A percentile compares a stretch with the other conserved stretches of the same genome.
phyloP scores from a whole-genome alignment of 2,329 filamentous ascomycete genomes.

The Nigrograna mackinnonii region DNA sequence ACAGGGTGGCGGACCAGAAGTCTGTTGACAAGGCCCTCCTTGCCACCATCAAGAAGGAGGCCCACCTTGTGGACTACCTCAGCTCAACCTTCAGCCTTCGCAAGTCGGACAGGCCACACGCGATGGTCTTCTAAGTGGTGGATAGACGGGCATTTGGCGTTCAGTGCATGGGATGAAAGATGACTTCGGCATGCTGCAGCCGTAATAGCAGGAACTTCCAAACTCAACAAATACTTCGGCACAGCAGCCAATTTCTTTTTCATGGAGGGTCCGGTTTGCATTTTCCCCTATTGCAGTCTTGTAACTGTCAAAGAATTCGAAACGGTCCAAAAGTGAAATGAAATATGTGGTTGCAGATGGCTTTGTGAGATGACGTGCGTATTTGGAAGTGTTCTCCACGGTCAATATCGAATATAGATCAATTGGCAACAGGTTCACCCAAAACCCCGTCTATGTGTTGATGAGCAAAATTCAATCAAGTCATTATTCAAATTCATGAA shows the following conservation, averaged over 20 bases:
- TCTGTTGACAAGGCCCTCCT: constrained; percentile 95
- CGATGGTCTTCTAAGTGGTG: constrained; percentile 90
- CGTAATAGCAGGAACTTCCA: constrained; percentile 41
- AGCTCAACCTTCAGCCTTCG: constrained; percentile 95
- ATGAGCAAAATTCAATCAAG: too few relatives aligned
- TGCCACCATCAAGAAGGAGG: constrained; percentile 97
- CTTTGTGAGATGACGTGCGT: constrained; percentile 42
- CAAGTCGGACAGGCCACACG: constrained; percentile 99
- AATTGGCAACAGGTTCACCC: too few relatives aligned
- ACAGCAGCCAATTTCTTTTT: constrained; percentile 39
- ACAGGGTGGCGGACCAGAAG: constrained; percentile 97
- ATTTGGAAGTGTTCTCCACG: constrained; percentile 24
- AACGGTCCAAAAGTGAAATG: constrained; percentile 43
- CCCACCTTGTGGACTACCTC: constrained; percentile 91
- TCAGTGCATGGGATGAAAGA: constrained; percentile 46
- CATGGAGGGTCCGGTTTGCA: constrained; percentile 43
- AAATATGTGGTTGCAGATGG: constrained; percentile 26
- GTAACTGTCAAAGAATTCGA: constrained; percentile 46
- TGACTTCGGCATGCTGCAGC: constrained; percentile 43
- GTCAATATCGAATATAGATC: too few relatives aligned
- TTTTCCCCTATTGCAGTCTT: constrained; percentile 44
- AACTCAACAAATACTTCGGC: constrained; percentile 33
- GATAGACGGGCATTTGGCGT: constrained; percentile 41
- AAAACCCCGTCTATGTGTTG: constrained; percentile 1
- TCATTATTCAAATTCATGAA: too few relatives aligned